phyloP scores from a whole-genome alignment of 2,329 filamentous ascomycete species.

The Endoconidiophora laricicola region DNA sequence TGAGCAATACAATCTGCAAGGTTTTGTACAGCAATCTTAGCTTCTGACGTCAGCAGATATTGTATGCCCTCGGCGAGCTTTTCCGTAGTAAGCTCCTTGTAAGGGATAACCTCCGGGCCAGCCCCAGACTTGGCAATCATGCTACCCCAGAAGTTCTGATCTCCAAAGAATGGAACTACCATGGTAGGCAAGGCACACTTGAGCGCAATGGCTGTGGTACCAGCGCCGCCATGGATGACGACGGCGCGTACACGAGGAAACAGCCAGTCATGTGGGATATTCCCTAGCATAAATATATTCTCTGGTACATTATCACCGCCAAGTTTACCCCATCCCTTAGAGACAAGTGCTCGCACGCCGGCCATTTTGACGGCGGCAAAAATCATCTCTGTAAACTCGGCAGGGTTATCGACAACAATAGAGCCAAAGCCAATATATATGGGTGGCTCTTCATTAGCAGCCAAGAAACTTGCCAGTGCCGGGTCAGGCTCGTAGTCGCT shows the following conservation, averaged over 20 bases:
- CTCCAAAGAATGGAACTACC: constrained; percentile 66
- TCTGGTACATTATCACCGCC: constrained; percentile 43
- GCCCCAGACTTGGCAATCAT: constrained; percentile 49
- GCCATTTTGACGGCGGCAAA: constrained; percentile 49
- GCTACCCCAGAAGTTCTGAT: constrained; percentile 62
- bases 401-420: constrained; percentile 58
- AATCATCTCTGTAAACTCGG: constrained; percentile 52
- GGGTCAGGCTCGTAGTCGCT: constrained; percentile 41
- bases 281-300: constrained; percentile 54
- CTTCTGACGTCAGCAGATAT: constrained; percentile 46
- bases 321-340: constrained; percentile 60
- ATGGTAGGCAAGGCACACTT: constrained; percentile 57
- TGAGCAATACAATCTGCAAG: constrained; percentile 44
- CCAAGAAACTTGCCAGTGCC: constrained; percentile 38
- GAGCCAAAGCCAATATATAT: constrained; percentile 64
- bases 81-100: constrained; percentile 48
- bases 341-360: constrained; percentile 54
- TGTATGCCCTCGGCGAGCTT: constrained; percentile 54
- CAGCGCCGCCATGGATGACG: constrained; percentile 63
- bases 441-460: constrained; percentile 34
- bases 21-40: constrained; percentile 36
- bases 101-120: constrained; percentile 49
- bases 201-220: constrained; percentile 57
- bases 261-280: constrained; percentile 62
- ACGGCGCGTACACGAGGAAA: constrained; percentile 50